Evolutionary conservation across 2,329 filamentous ascomycete species (phyloP), one percentile per base, ranked within the genome.

Genomic region (Colletotrichum liriopes): DNA sequence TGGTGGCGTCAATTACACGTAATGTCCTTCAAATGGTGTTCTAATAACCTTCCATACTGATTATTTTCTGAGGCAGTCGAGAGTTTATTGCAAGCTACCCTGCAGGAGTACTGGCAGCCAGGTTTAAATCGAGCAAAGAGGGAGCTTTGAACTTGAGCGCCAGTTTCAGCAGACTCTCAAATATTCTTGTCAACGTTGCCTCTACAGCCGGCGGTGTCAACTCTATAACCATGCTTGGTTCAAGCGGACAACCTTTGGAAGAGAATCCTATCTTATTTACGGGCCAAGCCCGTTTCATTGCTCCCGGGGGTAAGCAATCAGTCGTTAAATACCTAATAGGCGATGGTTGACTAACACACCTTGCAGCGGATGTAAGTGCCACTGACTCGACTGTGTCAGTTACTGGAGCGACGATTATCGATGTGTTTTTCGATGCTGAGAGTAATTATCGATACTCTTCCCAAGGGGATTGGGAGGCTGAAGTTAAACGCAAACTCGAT

Each of bases 11-110:
- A 41, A 41, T 16, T 41, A 41, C 39, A 41, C 39, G 39, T 41
- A 41, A 41, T 3, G 5, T 16, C 5, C 39, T 16, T 41, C 39
- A 16, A 41, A 16, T 5, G 9, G 11, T 41, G 5, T 41, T 41
- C 39, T 2, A 16, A 41, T 2, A 41, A 16, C 39, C 16, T 16
- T 12, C 0, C 12, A 16, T 18, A 20, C 52, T 55, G 12, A 55
- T 37, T n/a, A 20, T 7, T 6, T 37, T n/a, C 9, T 14, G 26
- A 32, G 77, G 11, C 56, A 78, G 79, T 41, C 80, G 85, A 12
- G 80, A 87, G 67, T 76, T 78, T 12, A 76, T 87, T 49, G 83
- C 83, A 32, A 86, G 83, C 71, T 81, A 82, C 67, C 81, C 84
- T 1, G 82, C 84, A 32, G 78, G 81, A 37, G 79, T 84, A 3